Percentiles rank a stretch among this genome's conserved stretches.
Evolutionary conservation across 805 yeast genomes (phyloP).

Genomic region (Starmerella sp.): DNA sequence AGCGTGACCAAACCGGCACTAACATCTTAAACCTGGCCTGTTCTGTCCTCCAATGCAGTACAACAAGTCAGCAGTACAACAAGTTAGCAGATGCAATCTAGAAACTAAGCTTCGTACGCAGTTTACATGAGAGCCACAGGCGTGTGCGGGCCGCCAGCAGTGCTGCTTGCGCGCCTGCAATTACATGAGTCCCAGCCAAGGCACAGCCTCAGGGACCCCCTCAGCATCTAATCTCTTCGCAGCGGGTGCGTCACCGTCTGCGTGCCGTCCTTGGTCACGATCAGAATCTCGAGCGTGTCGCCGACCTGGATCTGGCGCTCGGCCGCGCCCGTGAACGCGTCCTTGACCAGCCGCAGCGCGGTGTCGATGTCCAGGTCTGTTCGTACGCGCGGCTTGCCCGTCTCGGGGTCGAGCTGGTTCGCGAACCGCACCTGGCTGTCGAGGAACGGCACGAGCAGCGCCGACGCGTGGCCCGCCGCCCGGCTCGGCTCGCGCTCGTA

Average conservation of each 20-base stretch:
- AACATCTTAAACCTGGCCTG: no score
- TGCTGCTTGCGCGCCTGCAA: no score
- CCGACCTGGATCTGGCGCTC: constrained; percentile 98
- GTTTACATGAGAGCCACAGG: no score
- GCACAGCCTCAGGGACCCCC: no score
- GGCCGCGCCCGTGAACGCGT: constrained; percentile 91
- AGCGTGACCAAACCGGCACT: no score
- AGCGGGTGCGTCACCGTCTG: constrained; percentile 71
- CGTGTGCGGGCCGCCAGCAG: no score
- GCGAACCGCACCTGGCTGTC: constrained; percentile 95
- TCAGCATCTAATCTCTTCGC: constrained; percentile 57
- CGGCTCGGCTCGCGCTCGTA: constrained; percentile 95
- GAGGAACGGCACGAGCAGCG: constrained; percentile 90
- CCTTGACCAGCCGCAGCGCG: constrained; percentile 77
- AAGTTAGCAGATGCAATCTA: no score
- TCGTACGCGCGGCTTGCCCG: constrained; percentile 49
- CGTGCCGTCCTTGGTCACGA: constrained; percentile 89
- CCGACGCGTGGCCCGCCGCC: constrained; percentile 96
- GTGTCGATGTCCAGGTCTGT: constrained; percentile 67
- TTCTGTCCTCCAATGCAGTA: no score
- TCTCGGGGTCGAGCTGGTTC: constrained; percentile 76
- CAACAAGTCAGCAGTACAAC: no score
- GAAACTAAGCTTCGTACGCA: no score
- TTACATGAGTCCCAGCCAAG: no score
- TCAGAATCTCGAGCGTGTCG: constrained; percentile 83